Evolutionary conservation across 352 stramenopile genomes (phyloP), one percentile per base, ranked within the genome.

Genomic region (Globisporangium viniferum): DNA sequence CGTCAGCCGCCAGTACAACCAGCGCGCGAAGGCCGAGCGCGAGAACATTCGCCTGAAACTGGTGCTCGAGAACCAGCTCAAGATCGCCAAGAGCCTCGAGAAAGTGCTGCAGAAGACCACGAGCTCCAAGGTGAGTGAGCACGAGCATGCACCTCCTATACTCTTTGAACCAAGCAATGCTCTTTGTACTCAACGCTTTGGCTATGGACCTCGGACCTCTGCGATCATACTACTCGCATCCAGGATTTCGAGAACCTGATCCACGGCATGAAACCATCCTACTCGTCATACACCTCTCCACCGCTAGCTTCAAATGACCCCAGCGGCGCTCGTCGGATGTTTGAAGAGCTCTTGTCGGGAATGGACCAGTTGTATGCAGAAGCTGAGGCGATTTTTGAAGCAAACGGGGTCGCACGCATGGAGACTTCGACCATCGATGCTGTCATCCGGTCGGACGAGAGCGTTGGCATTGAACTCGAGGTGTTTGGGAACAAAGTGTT

Each of bases 401-500:
- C 68, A 0, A 88, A 85, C 29, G 80, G 77, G 2, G 72, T 91
- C 8, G 76, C 69, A 9, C 66, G 63, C 29, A 36, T 66, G 4
- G 71, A 84, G 61, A 76, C 67, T 1, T 59, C 77, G 10, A 75
- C 69, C 24, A 69, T 73, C 3, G 74, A 82, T 24, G 76, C 75
- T 5, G 72, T 75, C 51, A 71, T 78, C 29, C 73, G 81, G 58
- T 53, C 59, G 15, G 76, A 80, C 67, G 76, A 77, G 5, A 48
- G 66, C n/a, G 53, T 75, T n/a, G 72, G 72, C 0, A 74, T 83
- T 59, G 76, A 75, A 31, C 59, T 81, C 5, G 75, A 86, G 20
- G 78, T 86, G 62, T 78, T 81, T 48, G 79, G 67, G 6, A 84
- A 74, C 69, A 84, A 82, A 51, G 67, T 81, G 67, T 51, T 86